phyloP scores from a whole-genome alignment of 2,329 filamentous ascomycete genomes.

The Escovopsis weberi region DNA sequence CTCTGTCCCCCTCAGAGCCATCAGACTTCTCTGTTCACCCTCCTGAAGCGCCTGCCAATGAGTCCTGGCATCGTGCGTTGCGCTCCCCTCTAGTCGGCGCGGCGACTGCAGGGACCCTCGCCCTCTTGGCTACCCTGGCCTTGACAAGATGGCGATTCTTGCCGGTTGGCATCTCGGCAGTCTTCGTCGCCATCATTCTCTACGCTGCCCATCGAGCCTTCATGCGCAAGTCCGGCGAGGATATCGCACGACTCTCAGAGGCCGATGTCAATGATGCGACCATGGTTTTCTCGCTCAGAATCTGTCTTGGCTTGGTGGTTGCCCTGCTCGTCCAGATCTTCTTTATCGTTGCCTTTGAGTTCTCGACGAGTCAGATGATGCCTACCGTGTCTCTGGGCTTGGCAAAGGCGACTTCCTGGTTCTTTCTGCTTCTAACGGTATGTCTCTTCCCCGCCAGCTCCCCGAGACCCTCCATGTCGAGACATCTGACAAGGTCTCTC shows the following conservation, averaged over 20 bases:
- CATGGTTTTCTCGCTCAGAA: slow-evolving; percentile 11
- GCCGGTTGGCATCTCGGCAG: slow-evolving; percentile 10
- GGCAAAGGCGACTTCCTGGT: slow-evolving; percentile 21
- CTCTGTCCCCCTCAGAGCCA: background rate
- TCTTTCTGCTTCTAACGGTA: slow-evolving; percentile 19
- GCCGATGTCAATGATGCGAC: slow-evolving; percentile 14
- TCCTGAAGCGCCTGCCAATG: background rate
- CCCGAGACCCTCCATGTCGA: background rate
- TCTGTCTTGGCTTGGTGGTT: slow-evolving; percentile 7
- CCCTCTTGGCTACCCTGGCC: slow-evolving; percentile 5
- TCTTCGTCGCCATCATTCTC: slow-evolving; percentile 15
- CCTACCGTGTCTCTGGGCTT: slow-evolving; percentile 11
- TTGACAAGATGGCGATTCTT: slow-evolving; percentile 16
- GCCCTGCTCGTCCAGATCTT: slow-evolving; percentile 8
- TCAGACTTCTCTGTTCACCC: background rate
- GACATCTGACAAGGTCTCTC: no score
- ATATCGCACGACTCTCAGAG: background rate
- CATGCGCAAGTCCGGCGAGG: background rate
- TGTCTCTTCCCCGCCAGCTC: slow-evolving; percentile 1
- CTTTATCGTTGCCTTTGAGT: slow-evolving; percentile 9
- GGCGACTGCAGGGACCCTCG: background rate
- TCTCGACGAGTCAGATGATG: slow-evolving; percentile 7
- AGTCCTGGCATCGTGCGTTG: no score
- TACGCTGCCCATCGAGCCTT: slow-evolving; percentile 17
- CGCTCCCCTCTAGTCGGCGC: background rate